A percentile compares a stretch with the other conserved stretches of the same genome.
Evolutionary conservation across 2,329 filamentous ascomycete genomes (phyloP).

Genomic region (Lecanicillium sp.): DNA sequence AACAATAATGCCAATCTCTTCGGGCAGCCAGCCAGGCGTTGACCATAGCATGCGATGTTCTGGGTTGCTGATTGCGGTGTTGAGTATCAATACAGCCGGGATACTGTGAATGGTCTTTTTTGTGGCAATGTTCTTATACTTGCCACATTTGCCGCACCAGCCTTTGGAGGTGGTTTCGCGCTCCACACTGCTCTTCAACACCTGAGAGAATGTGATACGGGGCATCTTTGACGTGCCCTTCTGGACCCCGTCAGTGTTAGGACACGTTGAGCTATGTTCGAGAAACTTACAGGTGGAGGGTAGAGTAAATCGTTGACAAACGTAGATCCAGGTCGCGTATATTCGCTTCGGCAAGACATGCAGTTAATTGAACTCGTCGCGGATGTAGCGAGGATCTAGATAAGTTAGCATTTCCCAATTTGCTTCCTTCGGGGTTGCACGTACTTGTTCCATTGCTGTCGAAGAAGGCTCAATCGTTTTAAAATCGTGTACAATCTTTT

Average conservation of each 20-base stretch:
- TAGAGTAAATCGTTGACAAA: slow-evolving; percentile 85
- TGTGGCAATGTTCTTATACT: slow-evolving; percentile 82
- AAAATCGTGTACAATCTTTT: slow-evolving; percentile 72
- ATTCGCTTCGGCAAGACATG: slow-evolving; percentile 81
- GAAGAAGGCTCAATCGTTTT: slow-evolving; percentile 56
- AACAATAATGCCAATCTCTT: slow-evolving; percentile 88
- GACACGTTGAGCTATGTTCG: not conserved
- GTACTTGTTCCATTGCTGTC: slow-evolving; percentile 61
- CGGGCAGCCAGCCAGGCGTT: slow-evolving; percentile 81
- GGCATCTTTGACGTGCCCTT: slow-evolving; percentile 46
- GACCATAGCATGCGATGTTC: slow-evolving; percentile 80
- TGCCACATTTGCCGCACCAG: slow-evolving; percentile 86
- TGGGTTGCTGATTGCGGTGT: slow-evolving; percentile 64
- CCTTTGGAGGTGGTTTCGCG: slow-evolving; percentile 81
- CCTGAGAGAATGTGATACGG: slow-evolving; percentile 71
- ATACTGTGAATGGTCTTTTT: slow-evolving; percentile 76
- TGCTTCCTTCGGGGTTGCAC: not conserved
- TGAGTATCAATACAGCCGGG: slow-evolving; percentile 81
- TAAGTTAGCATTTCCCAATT: not conserved
- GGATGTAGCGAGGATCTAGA: slow-evolving; percentile 55
- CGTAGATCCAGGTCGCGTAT: slow-evolving; percentile 67
- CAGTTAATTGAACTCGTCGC: slow-evolving; percentile 72
- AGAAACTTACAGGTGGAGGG: slow-evolving; percentile 36
- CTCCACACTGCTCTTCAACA: slow-evolving; percentile 89
- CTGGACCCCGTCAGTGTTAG: slow-evolving; percentile 21